Evolutionary conservation across 371 early-diverging fungal species (phyloP).

Genomic region (Rhizomucor pusillus): DNA sequence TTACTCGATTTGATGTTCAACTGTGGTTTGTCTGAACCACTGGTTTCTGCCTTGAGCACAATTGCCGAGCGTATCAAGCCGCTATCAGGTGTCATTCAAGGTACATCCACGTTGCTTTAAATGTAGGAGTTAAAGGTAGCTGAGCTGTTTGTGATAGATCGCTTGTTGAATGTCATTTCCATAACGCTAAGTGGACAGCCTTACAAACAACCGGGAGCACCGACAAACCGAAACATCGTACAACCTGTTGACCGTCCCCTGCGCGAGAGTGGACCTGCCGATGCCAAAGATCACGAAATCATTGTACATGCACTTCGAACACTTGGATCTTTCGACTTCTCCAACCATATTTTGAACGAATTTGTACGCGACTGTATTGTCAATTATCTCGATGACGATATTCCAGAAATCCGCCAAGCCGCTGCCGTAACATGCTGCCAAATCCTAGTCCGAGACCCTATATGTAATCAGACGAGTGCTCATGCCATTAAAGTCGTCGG

Average conservation of each 20-base stretch:
- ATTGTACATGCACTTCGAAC: slow-evolving; percentile 87
- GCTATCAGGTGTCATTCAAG: slow-evolving; percentile 85
- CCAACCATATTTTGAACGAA: slow-evolving; percentile 80
- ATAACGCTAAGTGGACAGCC: slow-evolving; percentile 82
- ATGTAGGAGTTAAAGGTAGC: background rate
- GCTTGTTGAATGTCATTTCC: slow-evolving; percentile 87
- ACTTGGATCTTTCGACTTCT: slow-evolving; percentile 87
- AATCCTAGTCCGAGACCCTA: slow-evolving; percentile 73
- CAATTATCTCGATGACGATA: slow-evolving; percentile 84
- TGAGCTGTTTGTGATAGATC: slow-evolving; percentile 47
- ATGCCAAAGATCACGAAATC: slow-evolving; percentile 70
- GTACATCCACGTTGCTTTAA: slow-evolving; percentile 29
- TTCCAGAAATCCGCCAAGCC: slow-evolving; percentile 78
- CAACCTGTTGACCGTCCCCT: slow-evolving; percentile 43
- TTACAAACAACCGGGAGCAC: slow-evolving; percentile 82
- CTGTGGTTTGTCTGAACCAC: slow-evolving; percentile 79
- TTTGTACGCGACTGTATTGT: slow-evolving; percentile 88
- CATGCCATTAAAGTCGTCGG: slow-evolving; percentile 87
- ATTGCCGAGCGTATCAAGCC: slow-evolving; percentile 83
- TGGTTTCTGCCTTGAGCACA: slow-evolving; percentile 80
- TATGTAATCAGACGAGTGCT: slow-evolving; percentile 76
- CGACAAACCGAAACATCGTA: slow-evolving; percentile 40
- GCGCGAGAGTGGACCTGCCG: slow-evolving; percentile 47
- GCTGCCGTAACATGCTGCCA: slow-evolving; percentile 90
- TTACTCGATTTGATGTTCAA: slow-evolving; percentile 91